Base-by-base conservation (phyloP, 1,139 yeast species). In the Pichia inconspicua region DNA sequence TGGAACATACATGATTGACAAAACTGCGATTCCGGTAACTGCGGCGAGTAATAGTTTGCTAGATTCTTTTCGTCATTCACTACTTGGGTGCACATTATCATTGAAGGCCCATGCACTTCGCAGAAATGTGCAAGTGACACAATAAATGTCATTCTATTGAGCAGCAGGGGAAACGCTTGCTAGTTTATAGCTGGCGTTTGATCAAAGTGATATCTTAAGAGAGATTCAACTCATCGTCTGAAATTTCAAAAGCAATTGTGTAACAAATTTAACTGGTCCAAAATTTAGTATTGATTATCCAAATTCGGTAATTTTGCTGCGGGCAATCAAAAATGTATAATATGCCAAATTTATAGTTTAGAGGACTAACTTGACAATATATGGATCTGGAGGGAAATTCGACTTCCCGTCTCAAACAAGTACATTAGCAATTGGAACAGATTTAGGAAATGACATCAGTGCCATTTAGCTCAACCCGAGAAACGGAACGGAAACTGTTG, bases 101-200 rank as follows among this genome's bases (percentile, higher is more conserved):
- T 75, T 17, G 83, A 73, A 0, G 96, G 95, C 0, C 96, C 96
- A 61, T 87, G 95, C 32, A 82, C 73, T 65, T 87, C 96, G 65
- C 96, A 87, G 62, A 86, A 87, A 60, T 86, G 95, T 0, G 89
- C 84, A 50, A 86, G 63, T 42, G 88, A 76, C 19, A 84, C 69
- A 49, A 75, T 73, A 49, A 63, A 66, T 22, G 62, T 53, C 64
- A 61, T 62, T 14, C 15, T 30, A 11, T 30, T 11, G 41, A 39
- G 8, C 31, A 36, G 39, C 25, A 36, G 22, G 3, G 15, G 14
- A 36, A 36, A 17, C 25, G 22, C 39, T 36, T 36, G 39, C 25
- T 15, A 14, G 34, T 10, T 30, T 30, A 14, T 14, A 10, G 34
- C 12, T 30, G 14, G 34, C 34, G 34, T 30, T 30, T 30, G 6